Percentiles rank a stretch among this genome's conserved stretches.
Evolutionary conservation across 345 rosid genomes (phyloP).

Genomic region (Anacardium occidentale): DNA sequence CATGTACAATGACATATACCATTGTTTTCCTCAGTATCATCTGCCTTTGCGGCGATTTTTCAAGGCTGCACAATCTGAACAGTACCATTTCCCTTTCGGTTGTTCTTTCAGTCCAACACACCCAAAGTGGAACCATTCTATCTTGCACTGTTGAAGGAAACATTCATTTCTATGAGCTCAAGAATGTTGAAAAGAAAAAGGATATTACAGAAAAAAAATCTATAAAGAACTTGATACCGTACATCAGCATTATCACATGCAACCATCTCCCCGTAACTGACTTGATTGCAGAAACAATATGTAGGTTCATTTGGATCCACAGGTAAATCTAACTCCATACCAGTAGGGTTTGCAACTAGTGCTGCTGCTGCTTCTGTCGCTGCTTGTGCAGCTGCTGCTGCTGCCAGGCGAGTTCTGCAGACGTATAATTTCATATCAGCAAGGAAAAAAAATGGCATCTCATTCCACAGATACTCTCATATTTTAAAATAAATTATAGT

Average conservation of each 20-base stretch:
- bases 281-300: constrained; percentile 92
- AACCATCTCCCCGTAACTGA: constrained; percentile 95
- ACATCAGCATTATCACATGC: constrained; percentile 93
- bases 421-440: neutral
- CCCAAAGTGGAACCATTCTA: constrained; percentile 98
- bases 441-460: constrained; percentile 1
- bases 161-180: constrained; percentile 17
- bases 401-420: constrained; percentile 68
- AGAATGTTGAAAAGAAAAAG: neutral
- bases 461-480: neutral
- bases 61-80: constrained; percentile 67
- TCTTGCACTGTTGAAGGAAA: constrained; percentile 67
- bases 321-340: constrained; percentile 86
- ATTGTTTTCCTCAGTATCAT: constrained; percentile 25
- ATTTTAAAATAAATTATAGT: neutral
- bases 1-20: neutral
- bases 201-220: neutral
- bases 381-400: constrained; percentile 41
- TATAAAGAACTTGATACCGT: constrained; percentile 21
- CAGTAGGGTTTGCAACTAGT: constrained; percentile 55
- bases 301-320: constrained; percentile 98
- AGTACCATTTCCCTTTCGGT: constrained; percentile 94
- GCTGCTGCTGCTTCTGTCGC: constrained; percentile 40
- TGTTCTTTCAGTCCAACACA: constrained; percentile 88
- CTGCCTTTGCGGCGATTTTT: constrained; percentile 75